Evolutionary conservation across 148 eudicot species (phyloP), one percentile per base, ranked within the genome.

Genomic region (Linanthus parryae): DNA sequence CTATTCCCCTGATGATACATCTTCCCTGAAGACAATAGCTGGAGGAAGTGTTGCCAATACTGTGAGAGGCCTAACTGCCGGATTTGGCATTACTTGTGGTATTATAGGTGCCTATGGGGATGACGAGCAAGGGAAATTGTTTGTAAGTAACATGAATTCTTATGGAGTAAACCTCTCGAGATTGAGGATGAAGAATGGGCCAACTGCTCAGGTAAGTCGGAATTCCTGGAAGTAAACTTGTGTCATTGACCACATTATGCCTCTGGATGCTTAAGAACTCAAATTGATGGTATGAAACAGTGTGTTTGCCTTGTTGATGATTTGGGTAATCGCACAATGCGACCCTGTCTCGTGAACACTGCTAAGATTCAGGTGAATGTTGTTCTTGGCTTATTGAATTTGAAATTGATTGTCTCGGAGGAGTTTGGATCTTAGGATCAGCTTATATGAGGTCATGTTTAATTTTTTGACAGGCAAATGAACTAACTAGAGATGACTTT

Each of bases 1-100:
- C 21, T 67, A 77, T 21, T 67, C 65, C 18, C 63, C 80, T 16
- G 76, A 78, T 28, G 84, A 53, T 42, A 25, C 63, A 18, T 69
- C 78, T 63, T 70, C 89, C 26, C 41, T 84, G 25, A 92, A 64
- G 66, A 79, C 96, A 33, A 87, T 77, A 12, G 96, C 95, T 52
- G 99, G 95, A 18, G 99, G 99, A 8, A 92, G 96, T 71, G 96
- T 92, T 54, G 85, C 95, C 13, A 92, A 92, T 64, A 92, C 99
- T 7, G 73, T 92, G 62, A 73, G 99, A 66, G 99, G 99, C 49
- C 78, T 92, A 42, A 64, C 94, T 44, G 72, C 96, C 3, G 91
- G 96, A 29, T 92, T 92, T 58, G 91, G 96, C 39, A 45, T 92
- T 19, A 61, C 67, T 19, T 77, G 80, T 48, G 96, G 99, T 24